phyloP scores from a whole-genome alignment of 306 rosid genomes.

The Gynostemma pentaphyllum region DNA sequence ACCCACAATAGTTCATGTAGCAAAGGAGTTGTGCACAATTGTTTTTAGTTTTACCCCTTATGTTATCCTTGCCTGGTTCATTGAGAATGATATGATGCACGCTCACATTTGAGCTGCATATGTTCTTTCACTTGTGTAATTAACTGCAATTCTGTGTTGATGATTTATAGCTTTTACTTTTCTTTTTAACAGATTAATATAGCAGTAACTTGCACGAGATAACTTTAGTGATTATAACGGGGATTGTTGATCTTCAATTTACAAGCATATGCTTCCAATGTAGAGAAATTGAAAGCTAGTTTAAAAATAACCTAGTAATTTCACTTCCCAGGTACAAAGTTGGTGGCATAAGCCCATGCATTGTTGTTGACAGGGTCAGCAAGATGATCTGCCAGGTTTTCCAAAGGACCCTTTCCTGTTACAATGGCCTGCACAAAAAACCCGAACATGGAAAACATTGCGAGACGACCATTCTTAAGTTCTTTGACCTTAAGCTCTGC shows the following conservation, averaged over 20 bases:
- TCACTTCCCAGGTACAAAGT: conserved; percentile 28
- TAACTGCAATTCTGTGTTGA: background rate
- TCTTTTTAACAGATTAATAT: background rate
- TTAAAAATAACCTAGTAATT: background rate
- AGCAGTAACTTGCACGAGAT: background rate
- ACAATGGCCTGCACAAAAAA: conserved; percentile 27
- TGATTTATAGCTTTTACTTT: background rate
- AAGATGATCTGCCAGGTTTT: conserved; percentile 33
- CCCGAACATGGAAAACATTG: conserved; percentile 32
- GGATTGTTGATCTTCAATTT: background rate
- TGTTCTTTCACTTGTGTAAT: background rate
- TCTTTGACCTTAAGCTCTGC: conserved; percentile 31
- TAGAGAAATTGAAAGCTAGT: background rate
- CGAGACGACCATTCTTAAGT: conserved; percentile 25
- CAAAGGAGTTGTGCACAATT: background rate
- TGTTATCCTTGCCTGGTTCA: background rate
- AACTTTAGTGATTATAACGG: background rate
- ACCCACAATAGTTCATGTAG: background rate
- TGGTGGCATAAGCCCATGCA: conserved; percentile 24
- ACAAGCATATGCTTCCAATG: background rate
- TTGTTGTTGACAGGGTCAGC: conserved; percentile 28
- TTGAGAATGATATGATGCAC: background rate
- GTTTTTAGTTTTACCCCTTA: background rate
- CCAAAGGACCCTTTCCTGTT: conserved; percentile 28
- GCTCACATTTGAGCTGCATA: conserved; percentile 1